Evolutionary conservation across 1,284 basidiomycete species (phyloP).

Genomic region (Vanrija sp.): DNA sequence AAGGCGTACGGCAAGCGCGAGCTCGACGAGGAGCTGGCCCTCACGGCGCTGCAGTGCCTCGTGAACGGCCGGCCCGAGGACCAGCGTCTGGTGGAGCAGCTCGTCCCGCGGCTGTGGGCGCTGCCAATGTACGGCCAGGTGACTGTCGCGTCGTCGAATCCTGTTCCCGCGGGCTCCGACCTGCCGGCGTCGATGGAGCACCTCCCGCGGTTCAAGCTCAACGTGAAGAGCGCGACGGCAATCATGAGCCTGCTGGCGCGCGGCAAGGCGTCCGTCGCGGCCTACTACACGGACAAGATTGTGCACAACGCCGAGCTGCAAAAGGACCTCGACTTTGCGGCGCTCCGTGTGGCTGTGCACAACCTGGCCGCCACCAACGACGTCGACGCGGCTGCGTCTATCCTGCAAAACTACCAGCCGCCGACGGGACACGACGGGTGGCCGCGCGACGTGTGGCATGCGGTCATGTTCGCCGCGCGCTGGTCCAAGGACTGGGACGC

Average conservation of each 20-base stretch:
- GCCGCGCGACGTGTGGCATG: constrained; percentile 23
- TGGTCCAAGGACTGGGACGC: constrained; percentile 35
- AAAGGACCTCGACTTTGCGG: constrained; percentile 13
- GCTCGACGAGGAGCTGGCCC: constrained; percentile 32
- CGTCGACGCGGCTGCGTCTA: constrained; percentile 10
- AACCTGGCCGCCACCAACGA: constrained; percentile 17
- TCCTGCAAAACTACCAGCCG: constrained; percentile 30
- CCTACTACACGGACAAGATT: constrained; percentile 21
- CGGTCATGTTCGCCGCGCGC: constrained; percentile 27
- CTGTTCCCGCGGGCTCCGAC: neutral
- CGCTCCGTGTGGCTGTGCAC: constrained; percentile 8
- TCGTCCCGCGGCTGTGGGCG: constrained; percentile 29
- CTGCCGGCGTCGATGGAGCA: neutral
- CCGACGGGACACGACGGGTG: constrained; percentile 22
- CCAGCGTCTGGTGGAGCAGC: constrained; percentile 23
- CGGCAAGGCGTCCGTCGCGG: constrained; percentile 8
- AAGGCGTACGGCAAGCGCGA: constrained; percentile 1
- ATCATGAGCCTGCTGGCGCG: constrained; percentile 19
- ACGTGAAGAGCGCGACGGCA: constrained; percentile 18
- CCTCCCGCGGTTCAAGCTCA: constrained; percentile 16
- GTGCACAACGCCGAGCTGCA: constrained; percentile 11
- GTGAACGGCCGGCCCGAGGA: constrained; percentile 28
- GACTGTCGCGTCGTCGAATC: constrained; percentile 1
- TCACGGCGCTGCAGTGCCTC: constrained; percentile 26
- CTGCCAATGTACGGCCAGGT: constrained; percentile 27